phyloP scores from a whole-genome alignment of 192 early-diverging fungal species.

The Backusella psychrophila region DNA sequence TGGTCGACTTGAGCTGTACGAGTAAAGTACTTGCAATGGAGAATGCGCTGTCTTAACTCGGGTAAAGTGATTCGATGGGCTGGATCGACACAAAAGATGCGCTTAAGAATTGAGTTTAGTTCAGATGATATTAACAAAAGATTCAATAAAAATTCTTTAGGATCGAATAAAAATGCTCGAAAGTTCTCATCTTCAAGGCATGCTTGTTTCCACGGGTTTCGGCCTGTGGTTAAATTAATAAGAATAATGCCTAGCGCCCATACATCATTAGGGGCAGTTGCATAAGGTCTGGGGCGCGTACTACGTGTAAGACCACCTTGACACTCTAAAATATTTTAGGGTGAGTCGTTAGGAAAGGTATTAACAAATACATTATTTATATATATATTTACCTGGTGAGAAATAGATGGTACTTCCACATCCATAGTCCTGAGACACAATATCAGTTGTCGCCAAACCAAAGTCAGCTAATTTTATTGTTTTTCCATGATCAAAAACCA shows the following conservation, averaged over 20 bases:
- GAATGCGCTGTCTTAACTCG: conserved; percentile 42
- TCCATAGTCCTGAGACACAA: conserved; percentile 80
- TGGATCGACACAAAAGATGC: conserved; percentile 70
- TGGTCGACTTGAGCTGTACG: conserved; percentile 28
- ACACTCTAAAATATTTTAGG: conserved; percentile 44
- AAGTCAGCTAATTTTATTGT: conserved; percentile 87
- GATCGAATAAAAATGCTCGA: conserved; percentile 61
- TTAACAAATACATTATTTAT: neutral
- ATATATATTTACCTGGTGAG: conserved; percentile 39
- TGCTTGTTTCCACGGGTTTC: conserved; percentile 81
- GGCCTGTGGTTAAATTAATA: conserved; percentile 82
- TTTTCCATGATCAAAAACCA: conserved; percentile 50
- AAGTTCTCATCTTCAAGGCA: conserved; percentile 73
- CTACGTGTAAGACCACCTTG: conserved; percentile 47
- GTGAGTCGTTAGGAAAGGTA: neutral
- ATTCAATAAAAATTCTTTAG: conserved; percentile 50
- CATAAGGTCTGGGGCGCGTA: conserved; percentile 34
- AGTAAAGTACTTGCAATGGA: conserved; percentile 33
- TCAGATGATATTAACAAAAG: conserved; percentile 65
- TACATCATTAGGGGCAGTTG: conserved; percentile 69
- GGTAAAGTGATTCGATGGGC: conserved; percentile 48
- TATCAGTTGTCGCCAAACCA: conserved; percentile 83
- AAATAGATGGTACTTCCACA: conserved; percentile 74
- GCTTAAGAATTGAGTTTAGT: conserved; percentile 64
- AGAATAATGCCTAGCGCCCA: conserved; percentile 90